Evolutionary conservation across 1,284 basidiomycete species (phyloP).

Genomic region (Amylostereum areolatum): DNA sequence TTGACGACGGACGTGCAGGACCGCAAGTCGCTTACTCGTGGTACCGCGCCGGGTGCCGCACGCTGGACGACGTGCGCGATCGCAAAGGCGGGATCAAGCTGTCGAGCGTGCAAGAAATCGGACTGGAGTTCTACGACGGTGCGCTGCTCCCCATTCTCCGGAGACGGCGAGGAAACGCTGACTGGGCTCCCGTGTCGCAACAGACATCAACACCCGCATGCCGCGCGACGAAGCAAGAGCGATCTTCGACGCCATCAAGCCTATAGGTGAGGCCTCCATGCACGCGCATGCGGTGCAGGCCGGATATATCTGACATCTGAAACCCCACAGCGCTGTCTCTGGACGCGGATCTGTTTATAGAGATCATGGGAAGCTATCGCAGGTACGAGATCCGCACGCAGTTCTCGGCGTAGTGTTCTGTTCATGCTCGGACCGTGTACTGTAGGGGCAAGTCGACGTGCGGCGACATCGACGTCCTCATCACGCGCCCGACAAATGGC

Average conservation of each 20-base stretch:
- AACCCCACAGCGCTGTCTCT: slow-evolving; percentile 59
- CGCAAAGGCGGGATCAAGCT: slow-evolving; percentile 58
- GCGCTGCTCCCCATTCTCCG: slow-evolving; percentile 5
- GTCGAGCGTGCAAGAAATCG: slow-evolving; percentile 66
- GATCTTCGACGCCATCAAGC: slow-evolving; percentile 69
- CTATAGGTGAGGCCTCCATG: slow-evolving; percentile 51
- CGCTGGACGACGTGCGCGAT: slow-evolving; percentile 65
- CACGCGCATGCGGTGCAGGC: no score
- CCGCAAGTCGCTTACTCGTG: slow-evolving; percentile 61
- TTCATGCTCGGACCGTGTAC: no score
- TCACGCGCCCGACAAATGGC: slow-evolving; percentile 70
- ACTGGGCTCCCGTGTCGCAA: no score
- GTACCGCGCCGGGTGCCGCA: slow-evolving; percentile 73
- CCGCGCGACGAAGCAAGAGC: slow-evolving; percentile 72
- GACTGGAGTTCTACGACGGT: slow-evolving; percentile 77
- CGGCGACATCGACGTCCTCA: slow-evolving; percentile 87
- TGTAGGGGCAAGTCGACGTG: slow-evolving; percentile 72
- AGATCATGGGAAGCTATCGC: slow-evolving; percentile 89
- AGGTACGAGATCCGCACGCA: slow-evolving; percentile 40
- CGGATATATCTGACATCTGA: no score
- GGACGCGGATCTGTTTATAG: slow-evolving; percentile 67
- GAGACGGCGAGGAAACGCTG: not conserved
- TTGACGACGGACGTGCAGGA: slow-evolving; percentile 34
- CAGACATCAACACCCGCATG: slow-evolving; percentile 78
- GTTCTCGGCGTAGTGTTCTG: no score